Base-by-base conservation (phyloP, 2,329 filamentous ascomycete species). In the Elsinoe ampelina region DNA sequence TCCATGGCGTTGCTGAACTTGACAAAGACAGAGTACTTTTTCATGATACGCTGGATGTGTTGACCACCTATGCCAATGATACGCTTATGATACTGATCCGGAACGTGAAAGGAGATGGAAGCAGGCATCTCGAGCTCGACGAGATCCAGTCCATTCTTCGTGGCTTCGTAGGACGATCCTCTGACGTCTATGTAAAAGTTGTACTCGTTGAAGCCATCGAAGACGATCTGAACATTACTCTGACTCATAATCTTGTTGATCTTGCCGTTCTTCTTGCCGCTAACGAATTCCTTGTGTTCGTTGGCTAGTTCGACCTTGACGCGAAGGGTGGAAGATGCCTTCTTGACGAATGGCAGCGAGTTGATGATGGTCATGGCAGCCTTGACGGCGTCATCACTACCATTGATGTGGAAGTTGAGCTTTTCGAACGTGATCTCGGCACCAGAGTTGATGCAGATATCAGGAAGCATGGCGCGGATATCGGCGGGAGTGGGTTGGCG, bases 231-330 rank as follows among this genome's bases (percentile, higher is more conserved):
- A 11, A 98, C 93, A 65, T 95, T 96, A 79, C 91, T 96, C 72
- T 97, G 92, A 20, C 92, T 93, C 93, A 98, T 98, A 67, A 98
- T 98, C 79, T 98, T 98, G 79, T 98, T 98, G 73, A 98, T 98
- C 76, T 98, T 98, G 72, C 93, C 93, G 66, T 98, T 98, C 78
- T 98, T 98, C 79, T 98, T 98, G 64, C 93, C 93, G 64, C 91
- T 96, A 58, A 98, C 93, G 69, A 98, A 98, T 68, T 98, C 93
- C 73, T 98, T 98, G 77, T 98, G 93, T 75, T 98, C 93, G 68
- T 97, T 97, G 67, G 93, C 93, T 57, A 98, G 85, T 76, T 98
- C 93, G 61, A 98, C 95, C 77, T 97, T 97, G 68, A 98, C 92
- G 57, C 91, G 84, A 69, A 98, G 95, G 69, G 95, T 91, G 67